Conservation (phyloP, 768 basidiomycete species). For the Pleurotus platypus region DNA sequence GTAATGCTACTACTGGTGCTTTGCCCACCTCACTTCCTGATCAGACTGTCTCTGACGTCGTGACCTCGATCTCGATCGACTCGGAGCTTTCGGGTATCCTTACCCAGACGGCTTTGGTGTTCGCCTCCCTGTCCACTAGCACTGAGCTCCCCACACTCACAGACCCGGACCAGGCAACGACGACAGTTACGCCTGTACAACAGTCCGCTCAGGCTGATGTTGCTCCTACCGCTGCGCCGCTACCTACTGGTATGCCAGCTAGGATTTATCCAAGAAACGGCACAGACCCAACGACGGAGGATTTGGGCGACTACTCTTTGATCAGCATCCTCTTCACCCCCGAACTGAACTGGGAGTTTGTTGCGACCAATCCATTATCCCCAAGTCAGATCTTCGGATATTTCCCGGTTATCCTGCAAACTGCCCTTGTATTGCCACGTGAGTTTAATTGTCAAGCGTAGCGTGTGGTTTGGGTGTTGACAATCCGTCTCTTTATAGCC, state of each 20-base stretch:
- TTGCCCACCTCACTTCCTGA: neutral
- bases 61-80: slow-evolving; percentile 23
- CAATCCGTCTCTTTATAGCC: slow-evolving; percentile 14
- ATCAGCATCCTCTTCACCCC: slow-evolving; percentile 65
- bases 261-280: slow-evolving; percentile 48
- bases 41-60: slow-evolving; percentile 8
- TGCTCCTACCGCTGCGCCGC: slow-evolving; percentile 23
- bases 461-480: neutral
- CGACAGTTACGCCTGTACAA: slow-evolving; percentile 23
- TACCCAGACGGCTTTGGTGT: slow-evolving; percentile 37
- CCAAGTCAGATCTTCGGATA: slow-evolving; percentile 77
- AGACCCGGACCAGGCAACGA: slow-evolving; percentile 39
- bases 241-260: slow-evolving; percentile 60
- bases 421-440: slow-evolving; percentile 29
- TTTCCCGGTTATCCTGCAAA: slow-evolving; percentile 44
- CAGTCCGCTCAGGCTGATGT: slow-evolving; percentile 20
- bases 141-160: slow-evolving; percentile 25
- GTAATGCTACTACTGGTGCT: slow-evolving; percentile 8
- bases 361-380: slow-evolving; percentile 52
- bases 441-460: slow-evolving; percentile 12
- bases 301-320: slow-evolving; percentile 37
- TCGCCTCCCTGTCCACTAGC: slow-evolving; percentile 30
- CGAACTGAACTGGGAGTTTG: slow-evolving; percentile 65
- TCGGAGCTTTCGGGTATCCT: slow-evolving; percentile 42
- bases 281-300: slow-evolving; percentile 20